Evolutionary conservation across 768 basidiomycete genomes (phyloP).

Genomic region (Leccinum subgranulosum): DNA sequence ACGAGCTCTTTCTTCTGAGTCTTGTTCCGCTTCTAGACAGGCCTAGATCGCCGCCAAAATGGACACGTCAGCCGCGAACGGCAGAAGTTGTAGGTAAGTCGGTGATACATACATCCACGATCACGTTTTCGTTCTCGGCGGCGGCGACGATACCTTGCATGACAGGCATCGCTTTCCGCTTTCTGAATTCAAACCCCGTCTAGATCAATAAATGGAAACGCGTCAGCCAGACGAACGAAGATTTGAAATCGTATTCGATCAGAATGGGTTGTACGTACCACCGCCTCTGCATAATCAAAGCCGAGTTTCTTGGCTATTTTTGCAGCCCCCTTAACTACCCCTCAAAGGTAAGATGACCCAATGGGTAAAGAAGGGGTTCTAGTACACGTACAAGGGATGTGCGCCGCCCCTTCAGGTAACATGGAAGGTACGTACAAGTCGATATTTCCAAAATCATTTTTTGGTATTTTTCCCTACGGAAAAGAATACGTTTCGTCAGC

Average conservation of each 20-base stretch:
- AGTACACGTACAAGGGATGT: slow-evolving; percentile 79
- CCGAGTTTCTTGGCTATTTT: slow-evolving; percentile 87
- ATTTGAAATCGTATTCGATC: slow-evolving; percentile 7
- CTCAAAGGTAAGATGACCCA: slow-evolving; percentile 5
- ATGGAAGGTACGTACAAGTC: slow-evolving; percentile 94
- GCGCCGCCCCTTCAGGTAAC: slow-evolving; percentile 83
- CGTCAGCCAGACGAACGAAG: background rate
- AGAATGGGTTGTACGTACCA: slow-evolving; percentile 55
- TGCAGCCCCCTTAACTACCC: slow-evolving; percentile 74
- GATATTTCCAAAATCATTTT: slow-evolving; percentile 96
- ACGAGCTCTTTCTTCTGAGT: slow-evolving; percentile 72
- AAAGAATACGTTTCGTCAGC: slow-evolving; percentile 5
- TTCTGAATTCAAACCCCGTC: slow-evolving; percentile 97
- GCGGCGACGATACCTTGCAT: slow-evolving; percentile 87
- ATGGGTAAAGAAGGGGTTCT: slow-evolving; percentile 9
- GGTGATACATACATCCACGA: slow-evolving; percentile 65
- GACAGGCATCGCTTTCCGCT: slow-evolving; percentile 82
- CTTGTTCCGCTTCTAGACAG: slow-evolving; percentile 77
- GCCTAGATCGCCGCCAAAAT: slow-evolving; percentile 50
- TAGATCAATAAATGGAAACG: slow-evolving; percentile 30
- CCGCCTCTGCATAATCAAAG: slow-evolving; percentile 92
- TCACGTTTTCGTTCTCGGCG: slow-evolving; percentile 64
- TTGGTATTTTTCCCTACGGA: slow-evolving; percentile 82
- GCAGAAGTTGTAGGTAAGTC: background rate
- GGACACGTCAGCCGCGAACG: slow-evolving; percentile 5